phyloP scores from a whole-genome alignment of 345 rosid species.

The Syzygium grande region DNA sequence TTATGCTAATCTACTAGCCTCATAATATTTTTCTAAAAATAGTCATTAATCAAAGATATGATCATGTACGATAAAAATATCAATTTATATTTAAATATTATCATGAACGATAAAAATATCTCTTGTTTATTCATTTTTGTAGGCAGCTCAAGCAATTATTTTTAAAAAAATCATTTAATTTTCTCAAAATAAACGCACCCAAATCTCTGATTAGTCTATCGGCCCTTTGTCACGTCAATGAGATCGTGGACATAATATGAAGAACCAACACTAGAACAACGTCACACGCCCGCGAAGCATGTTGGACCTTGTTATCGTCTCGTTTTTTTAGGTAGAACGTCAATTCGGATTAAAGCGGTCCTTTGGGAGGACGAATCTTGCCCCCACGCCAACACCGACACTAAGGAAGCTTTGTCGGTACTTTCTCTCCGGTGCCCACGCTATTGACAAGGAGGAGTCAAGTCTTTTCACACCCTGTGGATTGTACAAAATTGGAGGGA shows the following conservation, averaged over 20 bases:
- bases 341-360: not conserved
- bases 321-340: not conserved
- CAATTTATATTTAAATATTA: no score
- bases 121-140: no score
- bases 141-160: fast-evolving
- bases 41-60: no score
- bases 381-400: not conserved
- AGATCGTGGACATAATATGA: no score
- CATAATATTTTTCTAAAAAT: no score
- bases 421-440: no score
- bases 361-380: not conserved
- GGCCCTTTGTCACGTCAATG: not conserved
- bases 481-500: no score
- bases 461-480: no score
- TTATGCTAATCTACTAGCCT: not conserved
- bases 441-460: no score
- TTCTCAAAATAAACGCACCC: not conserved
- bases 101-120: no score
- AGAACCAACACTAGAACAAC: not conserved
- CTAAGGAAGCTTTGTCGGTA: not conserved
- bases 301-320: not conserved
- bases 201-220: not conserved
- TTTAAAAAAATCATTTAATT: no score
- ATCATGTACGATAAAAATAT: no score
- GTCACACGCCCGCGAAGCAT: not conserved